These are phyloP conservation scores for Umbelopsis sp. DNA, from an alignment of 192 early-diverging fungal genomes.

Conservation along the genomic window DNA sequence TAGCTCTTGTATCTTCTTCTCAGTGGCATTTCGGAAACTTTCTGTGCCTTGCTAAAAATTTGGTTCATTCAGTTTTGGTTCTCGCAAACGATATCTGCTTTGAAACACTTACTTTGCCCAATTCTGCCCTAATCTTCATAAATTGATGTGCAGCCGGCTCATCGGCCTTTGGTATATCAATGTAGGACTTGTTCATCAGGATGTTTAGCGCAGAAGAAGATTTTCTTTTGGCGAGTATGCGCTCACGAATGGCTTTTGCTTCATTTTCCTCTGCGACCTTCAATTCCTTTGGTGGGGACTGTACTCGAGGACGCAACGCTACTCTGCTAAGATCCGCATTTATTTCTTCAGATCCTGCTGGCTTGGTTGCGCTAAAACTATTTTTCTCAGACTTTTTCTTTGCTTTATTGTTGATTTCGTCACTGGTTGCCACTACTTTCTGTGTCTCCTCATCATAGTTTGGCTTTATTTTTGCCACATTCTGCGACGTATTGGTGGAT, in stretches of 20 bases:
- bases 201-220: neutral
- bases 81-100: neutral
- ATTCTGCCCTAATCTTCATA: neutral
- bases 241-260: neutral
- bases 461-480: too few species aligned
- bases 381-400: neutral
- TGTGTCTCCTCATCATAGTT: neutral
- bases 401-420: neutral
- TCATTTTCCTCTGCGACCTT: neutral
- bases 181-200: neutral
- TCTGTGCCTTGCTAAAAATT: neutral
- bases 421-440: too few species aligned
- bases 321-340: too few species aligned
- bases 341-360: too few species aligned
- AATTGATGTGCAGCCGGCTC: neutral
- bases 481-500: neutral
- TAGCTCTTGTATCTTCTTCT: neutral
- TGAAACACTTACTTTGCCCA: neutral
- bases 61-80: neutral
- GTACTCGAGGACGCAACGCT: too few species aligned
- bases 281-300: neutral
- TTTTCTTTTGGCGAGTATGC: conserved; percentile 7
- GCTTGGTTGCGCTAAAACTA: too few species aligned
- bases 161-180: neutral
- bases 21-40: conserved; percentile 8